phyloP scores from a whole-genome alignment of 73 alveolate species.

The Paramecium tetraurelia region DNA sequence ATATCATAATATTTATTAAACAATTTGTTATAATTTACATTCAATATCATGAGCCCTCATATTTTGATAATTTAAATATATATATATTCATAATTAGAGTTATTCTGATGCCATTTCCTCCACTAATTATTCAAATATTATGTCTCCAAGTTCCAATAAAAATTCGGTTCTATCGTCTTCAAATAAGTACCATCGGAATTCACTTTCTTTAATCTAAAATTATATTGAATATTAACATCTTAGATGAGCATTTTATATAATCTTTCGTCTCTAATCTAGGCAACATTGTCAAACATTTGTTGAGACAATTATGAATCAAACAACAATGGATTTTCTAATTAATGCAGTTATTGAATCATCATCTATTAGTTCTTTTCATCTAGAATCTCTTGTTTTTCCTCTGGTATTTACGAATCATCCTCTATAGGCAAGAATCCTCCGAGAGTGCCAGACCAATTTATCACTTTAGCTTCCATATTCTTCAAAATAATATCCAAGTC shows the following conservation, averaged over 20 bases:
- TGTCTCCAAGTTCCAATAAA: slow-evolving; percentile 56
- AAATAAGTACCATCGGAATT: slow-evolving; percentile 49
- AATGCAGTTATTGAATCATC: slow-evolving; percentile 9
- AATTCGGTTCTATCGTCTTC: slow-evolving; percentile 61
- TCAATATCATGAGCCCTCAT: not conserved
- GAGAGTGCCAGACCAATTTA: slow-evolving; percentile 44
- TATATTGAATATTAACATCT: not conserved
- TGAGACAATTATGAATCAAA: slow-evolving; percentile 17
- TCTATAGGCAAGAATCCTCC: slow-evolving; percentile 54
- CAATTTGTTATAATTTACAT: not conserved
- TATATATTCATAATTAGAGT: not conserved
- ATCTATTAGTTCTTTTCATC: slow-evolving; percentile 39
- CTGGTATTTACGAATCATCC: slow-evolving; percentile 19
- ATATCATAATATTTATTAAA: not conserved
- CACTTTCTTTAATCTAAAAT: slow-evolving; percentile 47
- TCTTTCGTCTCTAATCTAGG: slow-evolving; percentile 60
- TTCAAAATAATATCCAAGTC: not conserved
- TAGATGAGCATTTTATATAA: slow-evolving; percentile 51
- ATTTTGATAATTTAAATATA: not conserved
- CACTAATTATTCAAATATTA: slow-evolving; percentile 53
- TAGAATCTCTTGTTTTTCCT: slow-evolving; percentile 24
- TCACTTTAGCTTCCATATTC: slow-evolving; percentile 25
- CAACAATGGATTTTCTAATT: slow-evolving; percentile 36
- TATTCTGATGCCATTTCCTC: slow-evolving; percentile 62
- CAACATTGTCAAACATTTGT: slow-evolving; percentile 19